phyloP scores from a whole-genome alignment of 1,284 basidiomycete species.

The Meira miltonrushii region DNA sequence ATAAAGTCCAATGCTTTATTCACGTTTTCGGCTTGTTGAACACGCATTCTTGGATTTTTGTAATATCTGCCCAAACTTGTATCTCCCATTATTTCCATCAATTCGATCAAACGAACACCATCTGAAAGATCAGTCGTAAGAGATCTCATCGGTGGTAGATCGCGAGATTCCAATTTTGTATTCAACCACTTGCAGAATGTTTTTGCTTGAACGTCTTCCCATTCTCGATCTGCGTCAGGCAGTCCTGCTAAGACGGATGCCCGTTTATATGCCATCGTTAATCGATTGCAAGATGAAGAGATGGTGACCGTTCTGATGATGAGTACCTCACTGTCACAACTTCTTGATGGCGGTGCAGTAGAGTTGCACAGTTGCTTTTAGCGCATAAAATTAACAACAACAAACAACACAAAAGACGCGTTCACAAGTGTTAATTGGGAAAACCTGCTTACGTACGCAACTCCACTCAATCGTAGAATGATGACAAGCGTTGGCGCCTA shows the following conservation, averaged over 20 bases:
- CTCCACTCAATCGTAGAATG: no score
- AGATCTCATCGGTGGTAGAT: constrained; percentile 82
- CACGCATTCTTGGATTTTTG: constrained; percentile 77
- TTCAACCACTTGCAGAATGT: constrained; percentile 62
- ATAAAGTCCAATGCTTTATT: constrained; percentile 95
- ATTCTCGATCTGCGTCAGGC: constrained; percentile 43
- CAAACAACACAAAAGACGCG: background rate
- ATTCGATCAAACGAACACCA: constrained; percentile 82
- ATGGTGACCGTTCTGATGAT: background rate
- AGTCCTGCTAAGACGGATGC: constrained; percentile 35
- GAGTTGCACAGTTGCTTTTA: no score
- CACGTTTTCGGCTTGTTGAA: constrained; percentile 97
- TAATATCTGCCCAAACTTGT: constrained; percentile 86
- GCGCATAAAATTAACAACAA: background rate
- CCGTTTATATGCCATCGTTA: constrained; percentile 27
- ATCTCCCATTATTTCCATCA: constrained; percentile 60
- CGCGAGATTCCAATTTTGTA: constrained; percentile 79
- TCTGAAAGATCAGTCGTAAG: constrained; percentile 86
- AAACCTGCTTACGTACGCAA: no score
- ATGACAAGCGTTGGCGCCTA: no score
- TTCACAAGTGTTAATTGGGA: background rate
- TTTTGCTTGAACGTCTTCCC: constrained; percentile 47
- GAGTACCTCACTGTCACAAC: background rate
- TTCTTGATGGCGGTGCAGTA: background rate
- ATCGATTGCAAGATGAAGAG: background rate